phyloP scores from a whole-genome alignment of 2,329 filamentous ascomycete species.

The Alternaria arbusti region DNA sequence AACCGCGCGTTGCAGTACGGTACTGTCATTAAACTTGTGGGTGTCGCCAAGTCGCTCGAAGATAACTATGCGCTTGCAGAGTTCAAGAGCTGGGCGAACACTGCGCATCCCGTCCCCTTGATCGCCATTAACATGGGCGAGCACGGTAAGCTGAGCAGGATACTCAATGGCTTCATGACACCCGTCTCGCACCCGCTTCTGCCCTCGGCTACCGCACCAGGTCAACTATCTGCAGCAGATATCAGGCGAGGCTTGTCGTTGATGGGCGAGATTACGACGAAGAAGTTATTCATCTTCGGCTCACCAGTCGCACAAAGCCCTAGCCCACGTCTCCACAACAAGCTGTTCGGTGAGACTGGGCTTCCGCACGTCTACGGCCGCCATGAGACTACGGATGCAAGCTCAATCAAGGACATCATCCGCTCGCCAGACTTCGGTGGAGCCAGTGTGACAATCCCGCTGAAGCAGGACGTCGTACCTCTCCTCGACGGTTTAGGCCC shows the following conservation, averaged over 20 bases:
- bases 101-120: slow-evolving; percentile 78
- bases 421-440: slow-evolving; percentile 80
- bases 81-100: slow-evolving; percentile 79
- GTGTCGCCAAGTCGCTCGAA: slow-evolving; percentile 74
- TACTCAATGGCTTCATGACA: slow-evolving; percentile 91
- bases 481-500: slow-evolving; percentile 80
- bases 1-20: slow-evolving; percentile 89
- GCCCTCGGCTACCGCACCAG: slow-evolving; percentile 92
- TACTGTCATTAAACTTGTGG: slow-evolving; percentile 93
- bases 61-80: slow-evolving; percentile 86
- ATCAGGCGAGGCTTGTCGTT: slow-evolving; percentile 80
- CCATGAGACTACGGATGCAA: slow-evolving; percentile 73
- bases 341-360: slow-evolving; percentile 76
- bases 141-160: slow-evolving; percentile 83
- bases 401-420: slow-evolving; percentile 68
- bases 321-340: slow-evolving; percentile 89
- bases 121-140: slow-evolving; percentile 97
- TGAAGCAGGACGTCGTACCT: slow-evolving; percentile 87
- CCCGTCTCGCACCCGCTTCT: slow-evolving; percentile 88
- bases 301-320: slow-evolving; percentile 81
- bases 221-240: slow-evolving; percentile 88
- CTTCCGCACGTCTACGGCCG: slow-evolving; percentile 83
- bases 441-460: slow-evolving; percentile 91
- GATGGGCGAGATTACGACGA: slow-evolving; percentile 77
- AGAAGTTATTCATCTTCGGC: slow-evolving; percentile 86